Evolutionary conservation across 208 protist species (phyloP), one percentile per base, ranked within the genome.

Genomic region (Trypanosoma rangeli): DNA sequence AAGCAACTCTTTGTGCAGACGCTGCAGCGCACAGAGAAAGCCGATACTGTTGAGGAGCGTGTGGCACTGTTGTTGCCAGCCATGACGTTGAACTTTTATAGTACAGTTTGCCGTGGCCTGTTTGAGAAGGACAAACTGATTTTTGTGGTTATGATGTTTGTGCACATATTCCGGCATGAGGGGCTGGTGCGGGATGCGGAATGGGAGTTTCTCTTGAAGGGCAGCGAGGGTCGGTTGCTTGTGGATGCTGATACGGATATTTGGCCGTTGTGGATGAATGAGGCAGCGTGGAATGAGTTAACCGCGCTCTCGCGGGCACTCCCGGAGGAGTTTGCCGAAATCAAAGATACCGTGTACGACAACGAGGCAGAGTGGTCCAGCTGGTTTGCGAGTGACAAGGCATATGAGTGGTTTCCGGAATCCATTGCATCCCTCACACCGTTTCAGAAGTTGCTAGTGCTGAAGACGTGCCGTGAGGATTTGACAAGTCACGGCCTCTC

Each of bases 51-150:
- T 20, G 84, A 94, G 46, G 70, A 85, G 50, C 83, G 85, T 42
- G 87, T 98, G 64, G 83, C 77, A 10, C 65, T 91, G 35, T 79
- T 98, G 26, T 80, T 98, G 65, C 86, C 87, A 15, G 90, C 89
- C 16, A 81, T 96, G 49, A 97, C 94, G 42, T 74, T 93, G 31
- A 77, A 88, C 66, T 92, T 95, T 16, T 98, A 97, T 84, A 84
- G 84, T 75, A 97, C 92, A 48, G 88, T 98, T 58, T 98, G 96
- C 83, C 90, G 96, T 35, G 96, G 95, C 26, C 88, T 98, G 35
- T 98, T 98, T 79, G 95, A 98, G 83, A 82, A 85, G 64, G 92
- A 98, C 83, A 98, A 98, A 87, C 79, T 97, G n/a, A 86, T 97
- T 57, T 98, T 98, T 66, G 95, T 95, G n/a, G 97, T 97, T 52